A percentile compares a stretch with the other conserved stretches of the same genome.
These are phyloP conservation scores for Backusella circina DNA, from an alignment of 192 early-diverging fungal species.

Conservation along the genomic window DNA sequence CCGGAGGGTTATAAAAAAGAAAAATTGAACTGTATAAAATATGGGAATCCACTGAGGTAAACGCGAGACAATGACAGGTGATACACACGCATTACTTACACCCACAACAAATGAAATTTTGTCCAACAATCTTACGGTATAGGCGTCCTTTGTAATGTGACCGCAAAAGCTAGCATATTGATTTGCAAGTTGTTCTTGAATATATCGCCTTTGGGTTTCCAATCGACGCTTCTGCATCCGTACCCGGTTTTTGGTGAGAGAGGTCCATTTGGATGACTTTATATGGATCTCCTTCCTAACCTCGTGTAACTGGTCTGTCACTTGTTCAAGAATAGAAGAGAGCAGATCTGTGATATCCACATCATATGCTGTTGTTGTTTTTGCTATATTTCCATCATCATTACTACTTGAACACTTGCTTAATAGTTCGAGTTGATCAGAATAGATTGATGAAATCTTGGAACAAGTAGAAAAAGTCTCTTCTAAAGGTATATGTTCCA, in stretches of 20 bases:
- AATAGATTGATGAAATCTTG: background rate
- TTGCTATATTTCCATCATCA: background rate
- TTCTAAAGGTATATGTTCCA: background rate
- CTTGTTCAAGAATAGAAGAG: slow-evolving; percentile 26
- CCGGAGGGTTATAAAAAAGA: slow-evolving; percentile 41
- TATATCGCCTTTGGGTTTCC: slow-evolving; percentile 7
- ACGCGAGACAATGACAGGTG: slow-evolving; percentile 42
- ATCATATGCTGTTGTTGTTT: slow-evolving; percentile 6
- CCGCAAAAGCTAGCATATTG: slow-evolving; percentile 19
- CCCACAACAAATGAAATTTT: slow-evolving; percentile 64
- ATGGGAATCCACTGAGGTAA: slow-evolving; percentile 53
- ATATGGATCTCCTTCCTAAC: slow-evolving; percentile 1
- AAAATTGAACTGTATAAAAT: slow-evolving; percentile 46
- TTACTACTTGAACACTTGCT: background rate
- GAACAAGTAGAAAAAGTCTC: background rate
- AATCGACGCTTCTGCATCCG: slow-evolving; percentile 16
- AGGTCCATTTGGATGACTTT: slow-evolving; percentile 27
- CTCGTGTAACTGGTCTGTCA: slow-evolving; percentile 30
- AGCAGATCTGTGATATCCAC: slow-evolving; percentile 33
- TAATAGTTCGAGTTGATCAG: background rate
- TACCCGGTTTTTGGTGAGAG: slow-evolving; percentile 14
- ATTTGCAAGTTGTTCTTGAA: slow-evolving; percentile 14
- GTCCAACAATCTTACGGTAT: slow-evolving; percentile 45
- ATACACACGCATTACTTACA: slow-evolving; percentile 58
- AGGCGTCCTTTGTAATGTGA: slow-evolving; percentile 27